Percentiles rank a stretch among this genome's conserved stretches.
phyloP scores from a whole-genome alignment of 2,329 filamentous ascomycete genomes.

The Fusarium sp. region DNA sequence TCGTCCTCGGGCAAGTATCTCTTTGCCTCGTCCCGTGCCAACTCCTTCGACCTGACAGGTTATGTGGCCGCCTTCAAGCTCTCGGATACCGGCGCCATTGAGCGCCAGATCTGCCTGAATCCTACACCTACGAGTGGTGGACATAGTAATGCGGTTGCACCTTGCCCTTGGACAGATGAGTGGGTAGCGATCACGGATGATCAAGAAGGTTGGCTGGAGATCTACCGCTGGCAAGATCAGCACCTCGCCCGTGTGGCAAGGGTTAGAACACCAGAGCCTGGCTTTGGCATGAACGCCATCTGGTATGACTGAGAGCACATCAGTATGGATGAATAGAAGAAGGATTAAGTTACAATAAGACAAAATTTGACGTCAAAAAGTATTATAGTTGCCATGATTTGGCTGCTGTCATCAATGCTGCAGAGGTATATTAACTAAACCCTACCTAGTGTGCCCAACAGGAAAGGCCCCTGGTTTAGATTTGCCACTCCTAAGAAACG shows the following conservation, averaged over 20 bases:
- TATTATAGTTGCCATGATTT: constrained; percentile 7
- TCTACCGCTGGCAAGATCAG: constrained; percentile 88
- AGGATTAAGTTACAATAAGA: neutral
- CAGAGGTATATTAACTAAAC: neutral
- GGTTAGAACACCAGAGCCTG: constrained; percentile 82
- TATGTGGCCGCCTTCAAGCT: constrained; percentile 86
- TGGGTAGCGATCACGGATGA: constrained; percentile 93
- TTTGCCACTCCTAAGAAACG: neutral
- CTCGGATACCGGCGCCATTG: constrained; percentile 73
- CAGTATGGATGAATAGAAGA: neutral
- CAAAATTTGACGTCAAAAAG: neutral
- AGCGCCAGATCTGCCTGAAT: constrained; percentile 81
- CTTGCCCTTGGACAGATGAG: constrained; percentile 85
- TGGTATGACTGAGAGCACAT: constrained; percentile 74
- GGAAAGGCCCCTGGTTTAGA: neutral
- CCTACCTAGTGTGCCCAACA: neutral
- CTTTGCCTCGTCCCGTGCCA: constrained; percentile 85
- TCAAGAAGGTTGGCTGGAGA: constrained; percentile 86
- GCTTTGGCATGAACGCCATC: constrained; percentile 96
- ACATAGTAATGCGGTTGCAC: constrained; percentile 88
- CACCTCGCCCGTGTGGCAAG: constrained; percentile 81
- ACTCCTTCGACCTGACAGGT: constrained; percentile 78
- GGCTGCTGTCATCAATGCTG: constrained; percentile 1
- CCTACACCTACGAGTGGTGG: constrained; percentile 89
- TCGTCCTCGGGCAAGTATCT: constrained; percentile 77